Conservation (phyloP, 2,329 filamentous ascomycete species). For the Colletotrichum brevisporum region DNA sequence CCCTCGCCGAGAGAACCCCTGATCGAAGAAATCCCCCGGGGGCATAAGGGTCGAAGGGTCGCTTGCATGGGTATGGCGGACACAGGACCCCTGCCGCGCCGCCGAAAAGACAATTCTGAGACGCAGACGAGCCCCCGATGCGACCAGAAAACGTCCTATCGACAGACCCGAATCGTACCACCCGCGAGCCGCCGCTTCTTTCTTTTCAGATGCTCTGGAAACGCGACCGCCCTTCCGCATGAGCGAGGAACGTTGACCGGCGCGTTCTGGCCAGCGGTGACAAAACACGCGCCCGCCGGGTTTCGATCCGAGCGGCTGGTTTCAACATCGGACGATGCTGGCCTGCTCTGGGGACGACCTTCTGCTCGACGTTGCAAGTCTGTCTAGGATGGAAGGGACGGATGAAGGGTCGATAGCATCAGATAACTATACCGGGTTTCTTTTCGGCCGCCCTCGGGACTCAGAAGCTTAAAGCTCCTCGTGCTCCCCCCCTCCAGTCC, state of each 20-base stretch:
- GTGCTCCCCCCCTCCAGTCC: constrained; percentile 27
- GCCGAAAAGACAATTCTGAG: constrained; percentile 33
- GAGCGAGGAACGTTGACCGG: constrained; percentile 11
- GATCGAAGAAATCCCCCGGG: constrained; percentile 25
- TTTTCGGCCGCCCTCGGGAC: constrained; percentile 8
- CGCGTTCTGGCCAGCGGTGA: constrained; percentile 25
- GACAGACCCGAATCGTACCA: constrained; percentile 35
- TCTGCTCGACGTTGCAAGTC: constrained; percentile 11
- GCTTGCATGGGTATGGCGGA: constrained; percentile 23
- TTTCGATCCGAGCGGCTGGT: constrained; percentile 37
- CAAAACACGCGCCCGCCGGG: constrained; percentile 17
- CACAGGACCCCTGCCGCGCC: constrained; percentile 31
- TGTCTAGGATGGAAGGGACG: constrained; percentile 11
- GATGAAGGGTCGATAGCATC: constrained; percentile 16
- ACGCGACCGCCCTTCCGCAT: constrained; percentile 20
- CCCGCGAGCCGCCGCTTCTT: constrained; percentile 1
- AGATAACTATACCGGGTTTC: constrained; percentile 29
- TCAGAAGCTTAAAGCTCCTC: constrained; percentile 34
- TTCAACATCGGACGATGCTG: constrained; percentile 38
- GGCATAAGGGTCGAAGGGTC: constrained; percentile 30
- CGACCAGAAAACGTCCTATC: constrained; percentile 37
- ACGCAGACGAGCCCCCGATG: constrained; percentile 26
- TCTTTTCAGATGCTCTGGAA: constrained; percentile 35
- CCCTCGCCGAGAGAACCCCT: constrained; percentile 5
- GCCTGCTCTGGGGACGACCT: constrained; percentile 1